Percentiles rank a stretch among this genome's conserved stretches.
Evolutionary conservation across 768 basidiomycete species (phyloP).

Genomic region (Serendipita sp.): DNA sequence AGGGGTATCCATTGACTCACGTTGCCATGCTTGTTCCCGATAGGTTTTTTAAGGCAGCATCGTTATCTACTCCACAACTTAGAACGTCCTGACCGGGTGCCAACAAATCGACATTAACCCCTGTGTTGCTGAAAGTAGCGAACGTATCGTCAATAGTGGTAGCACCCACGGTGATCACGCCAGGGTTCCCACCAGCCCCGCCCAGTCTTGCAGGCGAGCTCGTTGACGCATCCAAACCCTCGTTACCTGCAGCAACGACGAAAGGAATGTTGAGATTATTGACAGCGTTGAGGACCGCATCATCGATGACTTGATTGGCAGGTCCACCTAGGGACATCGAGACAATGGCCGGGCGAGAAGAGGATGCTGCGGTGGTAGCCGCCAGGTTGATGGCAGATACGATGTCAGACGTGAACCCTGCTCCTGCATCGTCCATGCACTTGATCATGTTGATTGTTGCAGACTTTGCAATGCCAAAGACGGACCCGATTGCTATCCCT

Average conservation of each 20-base stretch:
- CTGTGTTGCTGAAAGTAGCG: neutral
- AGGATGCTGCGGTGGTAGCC: neutral
- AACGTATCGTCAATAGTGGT: constrained; percentile 1
- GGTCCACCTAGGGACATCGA: constrained; percentile 1
- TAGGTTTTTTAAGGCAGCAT: neutral
- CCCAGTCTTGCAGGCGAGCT: neutral
- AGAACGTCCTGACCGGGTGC: constrained; percentile 3
- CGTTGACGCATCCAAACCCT: neutral
- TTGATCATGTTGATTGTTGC: neutral
- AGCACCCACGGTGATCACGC: constrained; percentile 1
- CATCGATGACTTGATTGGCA: neutral
- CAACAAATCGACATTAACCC: neutral
- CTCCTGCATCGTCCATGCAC: neutral
- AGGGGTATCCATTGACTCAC: neutral
- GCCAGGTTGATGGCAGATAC: constrained; percentile 4
- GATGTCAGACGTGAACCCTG: constrained; percentile 1
- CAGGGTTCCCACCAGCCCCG: neutral
- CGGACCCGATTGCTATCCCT: neutral
- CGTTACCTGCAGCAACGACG: constrained; percentile 2
- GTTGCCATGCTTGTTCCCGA: constrained; percentile 4
- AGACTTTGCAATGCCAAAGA: neutral
- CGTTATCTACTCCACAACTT: neutral
- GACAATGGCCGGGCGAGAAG: neutral
- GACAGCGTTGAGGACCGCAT: neutral
- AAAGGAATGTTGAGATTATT: neutral